Percentiles rank a stretch among this genome's conserved stretches.
Conservation (phyloP, 2,329 filamentous ascomycete species). For the Amauroascus niger region DNA sequence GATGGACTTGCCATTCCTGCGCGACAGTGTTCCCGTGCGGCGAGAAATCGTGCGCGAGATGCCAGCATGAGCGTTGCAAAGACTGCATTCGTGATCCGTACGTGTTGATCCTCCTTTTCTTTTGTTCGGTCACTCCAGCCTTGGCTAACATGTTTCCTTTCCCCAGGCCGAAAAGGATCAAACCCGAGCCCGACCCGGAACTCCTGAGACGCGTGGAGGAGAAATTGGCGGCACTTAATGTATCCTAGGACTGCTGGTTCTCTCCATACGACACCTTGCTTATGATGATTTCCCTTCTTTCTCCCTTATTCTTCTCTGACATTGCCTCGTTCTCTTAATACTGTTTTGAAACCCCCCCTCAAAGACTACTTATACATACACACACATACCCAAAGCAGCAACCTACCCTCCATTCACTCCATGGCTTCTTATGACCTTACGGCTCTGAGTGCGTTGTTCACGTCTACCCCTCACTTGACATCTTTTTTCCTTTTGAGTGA, state of each 20-base stretch:
- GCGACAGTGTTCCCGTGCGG: slow-evolving; percentile 26
- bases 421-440: slow-evolving; percentile 14
- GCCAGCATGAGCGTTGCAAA: slow-evolving; percentile 35
- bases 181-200: slow-evolving; percentile 33
- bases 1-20: slow-evolving; percentile 37
- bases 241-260: slow-evolving; percentile 6
- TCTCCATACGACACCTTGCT: neutral
- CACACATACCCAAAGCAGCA: neutral
- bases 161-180: slow-evolving; percentile 33
- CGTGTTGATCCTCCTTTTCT: slow-evolving; percentile 16
- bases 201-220: slow-evolving; percentile 33
- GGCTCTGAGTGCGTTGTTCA: slow-evolving; percentile 11
- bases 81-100: slow-evolving; percentile 37
- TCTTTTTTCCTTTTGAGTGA: neutral
- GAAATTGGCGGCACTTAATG: slow-evolving; percentile 24
- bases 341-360: neutral
- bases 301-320: neutral
- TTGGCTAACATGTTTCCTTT: slow-evolving; percentile 5
- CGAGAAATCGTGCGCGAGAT: slow-evolving; percentile 29
- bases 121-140: neutral
- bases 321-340: neutral
- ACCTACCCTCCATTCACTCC: slow-evolving; percentile 2
- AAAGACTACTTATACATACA: neutral
- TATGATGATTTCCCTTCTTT: neutral
- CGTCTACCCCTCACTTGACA: neutral